Conservation (phyloP, 257 asterid species). For the Solanum clarkiae region DNA sequence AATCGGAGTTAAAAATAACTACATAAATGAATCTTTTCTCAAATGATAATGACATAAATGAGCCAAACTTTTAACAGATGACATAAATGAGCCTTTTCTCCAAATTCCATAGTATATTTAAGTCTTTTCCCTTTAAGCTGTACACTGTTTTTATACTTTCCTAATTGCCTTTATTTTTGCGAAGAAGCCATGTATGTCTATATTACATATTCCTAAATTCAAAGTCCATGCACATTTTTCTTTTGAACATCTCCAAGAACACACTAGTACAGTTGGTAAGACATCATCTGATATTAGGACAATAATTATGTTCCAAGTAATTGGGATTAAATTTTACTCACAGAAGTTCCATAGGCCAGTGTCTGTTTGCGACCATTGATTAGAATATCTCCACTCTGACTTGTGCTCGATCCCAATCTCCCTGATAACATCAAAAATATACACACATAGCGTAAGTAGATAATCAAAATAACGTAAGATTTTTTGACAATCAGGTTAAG, state of each 20-base stretch:
- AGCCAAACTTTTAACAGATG: too few species aligned
- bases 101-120: too few species aligned
- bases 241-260: not conserved
- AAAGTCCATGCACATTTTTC: not conserved
- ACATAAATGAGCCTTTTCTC: too few species aligned
- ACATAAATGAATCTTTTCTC: too few species aligned
- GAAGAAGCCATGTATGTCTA: not conserved
- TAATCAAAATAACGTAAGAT: not conserved
- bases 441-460: not conserved
- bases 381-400: conserved; percentile 13
- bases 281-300: not conserved
- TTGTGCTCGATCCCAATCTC: conserved; percentile 7
- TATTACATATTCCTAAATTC: not conserved
- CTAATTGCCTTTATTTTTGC: not conserved
- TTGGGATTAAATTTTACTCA: not conserved
- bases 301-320: too few species aligned
- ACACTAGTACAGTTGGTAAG: not conserved
- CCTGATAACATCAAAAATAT: not conserved
- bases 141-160: too few species aligned
- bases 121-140: too few species aligned
- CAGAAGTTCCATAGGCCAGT: conserved; percentile 6
- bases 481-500: not conserved
- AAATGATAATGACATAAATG: too few species aligned
- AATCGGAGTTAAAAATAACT: too few species aligned
- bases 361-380: conserved; percentile 9